phyloP scores from a whole-genome alignment of 495 filamentous ascomycete species.

The Delitschia confertaspora region DNA sequence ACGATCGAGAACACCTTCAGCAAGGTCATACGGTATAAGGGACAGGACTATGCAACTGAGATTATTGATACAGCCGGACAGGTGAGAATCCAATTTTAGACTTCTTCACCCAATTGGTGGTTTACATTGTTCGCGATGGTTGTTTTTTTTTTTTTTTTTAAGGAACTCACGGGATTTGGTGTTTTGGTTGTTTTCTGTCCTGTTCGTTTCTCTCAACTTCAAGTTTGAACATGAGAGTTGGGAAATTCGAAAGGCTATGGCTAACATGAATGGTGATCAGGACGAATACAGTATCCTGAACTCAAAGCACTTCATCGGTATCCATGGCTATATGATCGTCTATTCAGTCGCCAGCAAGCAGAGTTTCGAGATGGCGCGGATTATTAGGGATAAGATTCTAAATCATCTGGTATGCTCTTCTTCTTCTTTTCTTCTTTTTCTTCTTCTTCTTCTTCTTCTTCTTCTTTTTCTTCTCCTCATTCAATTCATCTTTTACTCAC shows the following conservation, averaged over 20 bases:
- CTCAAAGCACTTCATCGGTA: slow-evolving; percentile 98
- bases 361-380: slow-evolving; percentile 92
- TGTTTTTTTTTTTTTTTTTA: too few relatives aligned
- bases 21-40: slow-evolving; percentile 83
- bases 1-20: slow-evolving; percentile 99
- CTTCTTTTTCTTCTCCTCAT: slow-evolving; percentile 5
- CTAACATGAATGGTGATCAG: slow-evolving; percentile 38
- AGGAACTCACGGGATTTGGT: too few relatives aligned
- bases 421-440: slow-evolving; percentile 11
- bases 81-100: slow-evolving; percentile 41
- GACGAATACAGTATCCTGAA: slow-evolving; percentile 98
- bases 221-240: too few relatives aligned
- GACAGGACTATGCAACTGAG: slow-evolving; percentile 89
- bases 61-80: slow-evolving; percentile 98
- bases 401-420: slow-evolving; percentile 90
- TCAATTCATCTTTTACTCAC: slow-evolving; percentile 1
- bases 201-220: too few relatives aligned
- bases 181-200: too few relatives aligned
- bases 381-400: slow-evolving; percentile 93
- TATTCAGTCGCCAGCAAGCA: slow-evolving; percentile 89
- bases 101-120: too few relatives aligned
- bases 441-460: background rate
- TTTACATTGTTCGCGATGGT: too few relatives aligned
- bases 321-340: slow-evolving; percentile 97
- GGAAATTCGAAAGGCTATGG: background rate